These are phyloP conservation scores for Rosa lucieae DNA, from an alignment of 306 rosid species.

Conservation along the genomic window DNA sequence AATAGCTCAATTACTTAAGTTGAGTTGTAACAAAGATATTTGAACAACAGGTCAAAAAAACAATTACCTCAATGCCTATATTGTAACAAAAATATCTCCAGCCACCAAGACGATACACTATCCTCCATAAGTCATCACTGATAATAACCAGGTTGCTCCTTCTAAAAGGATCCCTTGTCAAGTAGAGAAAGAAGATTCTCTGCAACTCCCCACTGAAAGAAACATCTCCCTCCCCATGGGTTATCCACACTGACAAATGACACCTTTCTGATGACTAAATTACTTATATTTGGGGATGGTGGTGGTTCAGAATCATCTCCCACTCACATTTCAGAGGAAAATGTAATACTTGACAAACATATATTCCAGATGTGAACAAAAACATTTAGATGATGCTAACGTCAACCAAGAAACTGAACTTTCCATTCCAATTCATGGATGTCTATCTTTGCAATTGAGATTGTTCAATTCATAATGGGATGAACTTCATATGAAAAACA, in stretches of 20 bases:
- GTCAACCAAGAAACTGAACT: too few relatives aligned
- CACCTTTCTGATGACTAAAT: background rate
- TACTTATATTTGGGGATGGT: too few relatives aligned
- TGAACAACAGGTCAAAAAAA: background rate
- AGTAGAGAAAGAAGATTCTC: background rate
- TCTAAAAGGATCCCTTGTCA: background rate
- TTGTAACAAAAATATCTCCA: background rate
- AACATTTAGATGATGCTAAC: too few relatives aligned
- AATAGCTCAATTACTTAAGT: background rate
- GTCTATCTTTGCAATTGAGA: too few relatives aligned
- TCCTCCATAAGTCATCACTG: background rate
- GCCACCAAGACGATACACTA: background rate
- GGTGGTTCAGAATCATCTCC: too few relatives aligned
- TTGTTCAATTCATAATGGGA: too few relatives aligned
- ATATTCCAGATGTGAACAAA: too few relatives aligned
- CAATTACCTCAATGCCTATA: background rate
- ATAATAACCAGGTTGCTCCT: background rate
- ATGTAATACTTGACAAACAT: too few relatives aligned
- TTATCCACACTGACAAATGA: background rate
- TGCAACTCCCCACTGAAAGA: too few relatives aligned
- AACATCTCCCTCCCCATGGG: background rate
- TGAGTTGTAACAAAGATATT: background rate
- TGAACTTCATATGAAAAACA: too few relatives aligned
- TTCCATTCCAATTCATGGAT: too few relatives aligned
- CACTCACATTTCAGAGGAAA: too few relatives aligned